Evolutionary conservation across 805 yeast species (phyloP).

Genomic region (Alloascoidea africana): DNA sequence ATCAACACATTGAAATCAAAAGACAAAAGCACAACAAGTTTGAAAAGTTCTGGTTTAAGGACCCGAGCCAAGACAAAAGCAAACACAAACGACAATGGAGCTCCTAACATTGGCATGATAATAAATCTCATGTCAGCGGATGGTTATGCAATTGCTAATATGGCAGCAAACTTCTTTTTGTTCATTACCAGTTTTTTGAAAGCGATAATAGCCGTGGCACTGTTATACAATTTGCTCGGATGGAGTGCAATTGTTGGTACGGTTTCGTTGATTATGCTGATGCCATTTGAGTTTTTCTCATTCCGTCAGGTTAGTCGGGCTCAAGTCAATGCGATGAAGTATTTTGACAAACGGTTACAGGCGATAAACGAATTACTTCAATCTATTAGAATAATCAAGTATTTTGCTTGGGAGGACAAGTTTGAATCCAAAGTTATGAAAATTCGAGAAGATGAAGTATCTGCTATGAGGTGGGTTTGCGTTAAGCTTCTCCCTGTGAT

Average conservation of each 20-base stretch:
- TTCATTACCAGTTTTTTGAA: constrained; percentile 61
- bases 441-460: constrained; percentile 59
- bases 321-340: constrained; percentile 57
- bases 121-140: constrained; percentile 91
- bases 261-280: constrained; percentile 36
- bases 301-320: constrained; percentile 44
- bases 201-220: constrained; percentile 48
- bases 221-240: constrained; percentile 63
- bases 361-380: constrained; percentile 86
- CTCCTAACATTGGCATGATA: constrained; percentile 68
- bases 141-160: constrained; percentile 89
- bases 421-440: constrained; percentile 57
- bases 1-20: constrained; percentile 16
- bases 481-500: constrained; percentile 64
- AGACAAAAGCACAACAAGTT: constrained; percentile 37
- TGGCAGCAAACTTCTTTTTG: constrained; percentile 81
- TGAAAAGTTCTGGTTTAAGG: constrained; percentile 29
- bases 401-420: constrained; percentile 90
- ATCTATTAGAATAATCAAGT: constrained; percentile 84
- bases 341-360: constrained; percentile 88
- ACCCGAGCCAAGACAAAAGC: constrained; percentile 7
- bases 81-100: constrained; percentile 12
- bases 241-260: constrained; percentile 85
- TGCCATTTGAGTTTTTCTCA: constrained; percentile 63
- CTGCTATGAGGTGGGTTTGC: constrained; percentile 58